Evolutionary conservation across 2,329 filamentous ascomycete species (phyloP).

Genomic region (Colletotrichum salicis): DNA sequence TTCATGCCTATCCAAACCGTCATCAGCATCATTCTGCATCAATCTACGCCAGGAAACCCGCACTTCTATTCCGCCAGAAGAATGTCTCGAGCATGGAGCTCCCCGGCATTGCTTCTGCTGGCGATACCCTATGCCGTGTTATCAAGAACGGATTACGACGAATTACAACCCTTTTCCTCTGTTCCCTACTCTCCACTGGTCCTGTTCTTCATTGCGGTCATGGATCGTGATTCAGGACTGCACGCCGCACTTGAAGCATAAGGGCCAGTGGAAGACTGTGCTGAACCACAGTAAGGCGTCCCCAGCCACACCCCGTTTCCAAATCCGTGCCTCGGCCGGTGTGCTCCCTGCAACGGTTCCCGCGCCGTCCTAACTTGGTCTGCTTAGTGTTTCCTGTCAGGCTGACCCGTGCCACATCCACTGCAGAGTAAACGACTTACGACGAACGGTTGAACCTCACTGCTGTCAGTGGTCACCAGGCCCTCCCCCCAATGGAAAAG

Average conservation of each 20-base stretch:
- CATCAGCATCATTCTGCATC: constrained; percentile 7
- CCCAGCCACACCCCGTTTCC: constrained; percentile 28
- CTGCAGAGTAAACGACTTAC: background rate
- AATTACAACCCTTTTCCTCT: constrained; percentile 16
- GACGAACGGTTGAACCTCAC: constrained; percentile 4
- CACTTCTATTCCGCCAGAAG: background rate
- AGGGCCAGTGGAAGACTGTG: constrained; percentile 8
- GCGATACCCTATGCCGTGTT: constrained; percentile 19
- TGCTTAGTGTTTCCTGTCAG: constrained; percentile 3
- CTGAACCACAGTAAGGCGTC: constrained; percentile 23
- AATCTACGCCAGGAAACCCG: background rate
- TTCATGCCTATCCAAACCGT: background rate
- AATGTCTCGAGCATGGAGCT: background rate
- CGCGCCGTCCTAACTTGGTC: constrained; percentile 1
- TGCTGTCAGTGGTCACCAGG: background rate
- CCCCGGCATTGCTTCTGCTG: background rate
- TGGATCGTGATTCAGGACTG: constrained; percentile 12
- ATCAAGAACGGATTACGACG: background rate
- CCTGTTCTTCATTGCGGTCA: constrained; percentile 4
- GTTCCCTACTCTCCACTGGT: background rate
- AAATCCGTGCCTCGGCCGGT: constrained; percentile 23
- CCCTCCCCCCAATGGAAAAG: constrained; percentile 1
- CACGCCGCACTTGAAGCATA: constrained; percentile 23
- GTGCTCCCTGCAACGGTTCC: constrained; percentile 10
- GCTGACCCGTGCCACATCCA: constrained; percentile 13